Evolutionary conservation across 2,329 filamentous ascomycete genomes (phyloP).

Genomic region (Diaporthe vaccinii): DNA sequence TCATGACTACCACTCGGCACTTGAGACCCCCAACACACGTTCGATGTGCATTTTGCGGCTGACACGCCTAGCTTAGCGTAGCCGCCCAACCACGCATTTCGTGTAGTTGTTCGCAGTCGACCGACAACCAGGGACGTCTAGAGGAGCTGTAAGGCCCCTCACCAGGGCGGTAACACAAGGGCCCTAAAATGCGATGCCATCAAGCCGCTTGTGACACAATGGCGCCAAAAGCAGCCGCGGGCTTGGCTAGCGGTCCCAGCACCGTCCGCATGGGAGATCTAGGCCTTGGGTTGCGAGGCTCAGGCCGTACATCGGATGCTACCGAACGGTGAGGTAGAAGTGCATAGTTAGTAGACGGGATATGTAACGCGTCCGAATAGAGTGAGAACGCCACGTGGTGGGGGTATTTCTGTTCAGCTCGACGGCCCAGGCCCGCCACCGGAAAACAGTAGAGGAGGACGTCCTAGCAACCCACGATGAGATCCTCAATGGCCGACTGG

Average conservation of each 20-base stretch:
- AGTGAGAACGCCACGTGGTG: not conserved
- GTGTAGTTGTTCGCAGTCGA: not conserved
- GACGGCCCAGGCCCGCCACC: not conserved
- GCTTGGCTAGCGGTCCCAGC: conserved; percentile 14
- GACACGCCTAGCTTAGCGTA: not conserved
- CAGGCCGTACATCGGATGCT: not conserved
- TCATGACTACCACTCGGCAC: not conserved
- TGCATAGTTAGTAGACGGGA: not conserved
- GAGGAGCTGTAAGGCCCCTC: not conserved
- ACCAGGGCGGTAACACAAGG: not conserved
- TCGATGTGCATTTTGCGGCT: not conserved
- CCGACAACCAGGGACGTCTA: not conserved
- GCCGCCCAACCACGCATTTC: not conserved
- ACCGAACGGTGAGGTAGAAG: not conserved
- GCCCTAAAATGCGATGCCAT: conserved; percentile 20
- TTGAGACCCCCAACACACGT: not conserved
- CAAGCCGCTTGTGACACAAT: conserved; percentile 31
- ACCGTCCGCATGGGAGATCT: not conserved
- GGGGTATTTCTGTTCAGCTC: not conserved
- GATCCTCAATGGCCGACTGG: not conserved
- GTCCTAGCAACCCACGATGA: no score
- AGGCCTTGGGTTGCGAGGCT: not conserved
- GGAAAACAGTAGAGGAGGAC: no score
- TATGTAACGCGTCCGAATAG: not conserved
- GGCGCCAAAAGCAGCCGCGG: conserved; percentile 2